Base-by-base conservation (phyloP, 208 protist species). In the Trypanosoma avium region DNA sequence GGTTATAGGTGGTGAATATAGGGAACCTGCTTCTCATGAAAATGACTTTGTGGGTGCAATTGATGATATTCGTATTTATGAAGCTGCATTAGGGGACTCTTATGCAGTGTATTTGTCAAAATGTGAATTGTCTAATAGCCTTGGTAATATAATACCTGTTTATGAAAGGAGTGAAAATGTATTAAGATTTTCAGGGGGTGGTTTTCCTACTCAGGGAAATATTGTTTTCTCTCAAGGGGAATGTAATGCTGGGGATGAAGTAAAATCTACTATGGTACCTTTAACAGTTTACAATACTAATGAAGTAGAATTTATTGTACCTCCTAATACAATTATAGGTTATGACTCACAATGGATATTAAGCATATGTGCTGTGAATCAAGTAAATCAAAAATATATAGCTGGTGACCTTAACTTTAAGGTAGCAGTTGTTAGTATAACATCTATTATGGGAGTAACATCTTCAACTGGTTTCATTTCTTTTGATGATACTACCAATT, bases 31-130 rank as follows among this genome's bases (percentile, higher is more conserved):
- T 33, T 30, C 1, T 19, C 21, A 60, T 30, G 54, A 12, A 17
- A 60, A 47, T 38, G 26, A 60, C 47, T 47, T 60, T 47, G 6
- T 60, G 19, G 54, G 54, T 32, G 30, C 26, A n/a, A 24, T 60
- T 13, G 54, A 60, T 26, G 54, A 60, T 30, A 22, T 60, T 33
- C 29, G 33, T 24, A 47, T 60, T 10, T 60, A 60, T 26, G 24
- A 60, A 19, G 33, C 54, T 21, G 40, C 38, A 33, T 30, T 60
- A 17, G 19, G 15, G 7, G 21, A 7, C 4, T 29, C 15, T n/a
- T 43, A 27, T 43, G 10, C 24, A n/a, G 15, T 26, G 32, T 60
- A 60, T 60, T 36, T 60, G n/a, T 9, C 38, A 5, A 32, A 43
- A 13, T 60, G 54, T 29, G 40, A 47, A 33, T 32, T 19, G 4